phyloP scores from a whole-genome alignment of 805 yeast genomes.

The Ogataea angusta region DNA sequence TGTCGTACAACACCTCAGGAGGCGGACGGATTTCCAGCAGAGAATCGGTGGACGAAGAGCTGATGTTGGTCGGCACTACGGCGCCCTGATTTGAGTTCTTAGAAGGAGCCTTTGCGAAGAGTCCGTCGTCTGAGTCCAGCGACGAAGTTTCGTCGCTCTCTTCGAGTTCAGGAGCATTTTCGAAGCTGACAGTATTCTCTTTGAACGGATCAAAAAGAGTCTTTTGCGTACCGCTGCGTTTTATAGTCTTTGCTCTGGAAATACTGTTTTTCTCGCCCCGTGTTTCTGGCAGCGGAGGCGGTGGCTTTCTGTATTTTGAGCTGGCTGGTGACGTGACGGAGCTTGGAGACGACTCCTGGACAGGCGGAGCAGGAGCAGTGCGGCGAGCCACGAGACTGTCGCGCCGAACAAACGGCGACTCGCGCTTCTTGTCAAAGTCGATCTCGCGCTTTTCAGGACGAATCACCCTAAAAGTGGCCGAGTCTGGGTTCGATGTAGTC shows the following conservation, averaged over 20 bases:
- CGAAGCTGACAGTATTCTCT: constrained; percentile 72
- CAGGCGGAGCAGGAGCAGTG: constrained; percentile 62
- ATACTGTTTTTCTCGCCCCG: constrained; percentile 5
- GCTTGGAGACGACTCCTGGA: constrained; percentile 8
- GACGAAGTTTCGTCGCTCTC: constrained; percentile 30
- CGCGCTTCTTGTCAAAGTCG: constrained; percentile 76
- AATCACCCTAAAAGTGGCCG: constrained; percentile 61
- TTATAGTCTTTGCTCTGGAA: constrained; percentile 15
- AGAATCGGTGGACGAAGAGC: constrained; percentile 23
- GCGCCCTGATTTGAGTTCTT: constrained; percentile 6
- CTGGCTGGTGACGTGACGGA: constrained; percentile 4
- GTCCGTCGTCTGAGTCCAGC: constrained; percentile 51
- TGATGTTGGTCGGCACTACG: constrained; percentile 8
- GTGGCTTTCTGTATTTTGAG: constrained; percentile 23
- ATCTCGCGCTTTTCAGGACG: constrained; percentile 67
- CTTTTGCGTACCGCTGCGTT: constrained; percentile 14
- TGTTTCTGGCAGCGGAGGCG: constrained; percentile 22
- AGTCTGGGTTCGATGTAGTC: constrained; percentile 22
- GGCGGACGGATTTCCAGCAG: constrained; percentile 82
- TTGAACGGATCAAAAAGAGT: constrained; percentile 48
- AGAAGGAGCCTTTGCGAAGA: constrained; percentile 53
- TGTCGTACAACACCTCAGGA: constrained; percentile 87
- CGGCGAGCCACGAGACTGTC: constrained; percentile 61
- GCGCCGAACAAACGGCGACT: constrained; percentile 61
- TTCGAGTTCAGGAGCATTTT: constrained; percentile 59